Percentiles rank a stretch among this genome's conserved stretches.
phyloP scores from a whole-genome alignment of 805 yeast species.

The Candida endomychidarum region DNA sequence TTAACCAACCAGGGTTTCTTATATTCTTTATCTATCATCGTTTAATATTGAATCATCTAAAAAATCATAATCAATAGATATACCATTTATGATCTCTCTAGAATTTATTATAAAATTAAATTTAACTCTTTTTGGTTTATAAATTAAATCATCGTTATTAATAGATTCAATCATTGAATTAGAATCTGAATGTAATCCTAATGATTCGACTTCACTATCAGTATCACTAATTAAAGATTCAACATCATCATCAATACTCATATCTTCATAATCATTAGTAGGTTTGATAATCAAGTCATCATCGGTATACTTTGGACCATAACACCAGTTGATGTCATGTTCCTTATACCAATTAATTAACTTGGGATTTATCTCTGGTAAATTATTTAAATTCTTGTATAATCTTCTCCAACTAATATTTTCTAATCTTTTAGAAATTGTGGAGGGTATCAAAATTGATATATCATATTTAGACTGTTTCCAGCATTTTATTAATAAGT shows the following conservation, averaged over 20 bases:
- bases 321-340: slow-evolving; percentile 55
- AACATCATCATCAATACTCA: not conserved
- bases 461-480: slow-evolving; percentile 17
- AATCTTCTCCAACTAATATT: slow-evolving; percentile 44
- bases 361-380: slow-evolving; percentile 40
- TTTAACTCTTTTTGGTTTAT: slow-evolving; percentile 31
- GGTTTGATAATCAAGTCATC: slow-evolving; percentile 4
- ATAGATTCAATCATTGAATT: slow-evolving; percentile 7
- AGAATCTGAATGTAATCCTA: slow-evolving; percentile 8
- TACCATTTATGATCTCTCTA: slow-evolving; percentile 46
- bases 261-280: not conserved
- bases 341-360: slow-evolving; percentile 54
- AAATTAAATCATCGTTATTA: not conserved
- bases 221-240: slow-evolving; percentile 5
- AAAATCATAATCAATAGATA: slow-evolving; percentile 43
- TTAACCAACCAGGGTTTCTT: not conserved
- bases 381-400: slow-evolving; percentile 27
- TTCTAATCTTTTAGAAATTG: slow-evolving; percentile 25
- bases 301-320: slow-evolving; percentile 43
- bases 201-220: slow-evolving; percentile 8
- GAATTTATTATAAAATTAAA: slow-evolving; percentile 44
- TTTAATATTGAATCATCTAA: slow-evolving; percentile 28
- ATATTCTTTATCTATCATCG: not conserved
- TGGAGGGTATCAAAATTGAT: slow-evolving; percentile 16
- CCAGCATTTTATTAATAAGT: slow-evolving; percentile 16